A percentile compares a stretch with the other conserved stretches of the same genome.
Evolutionary conservation across 257 asterid genomes (phyloP).

Genomic region (Ophiorrhiza pumila): DNA sequence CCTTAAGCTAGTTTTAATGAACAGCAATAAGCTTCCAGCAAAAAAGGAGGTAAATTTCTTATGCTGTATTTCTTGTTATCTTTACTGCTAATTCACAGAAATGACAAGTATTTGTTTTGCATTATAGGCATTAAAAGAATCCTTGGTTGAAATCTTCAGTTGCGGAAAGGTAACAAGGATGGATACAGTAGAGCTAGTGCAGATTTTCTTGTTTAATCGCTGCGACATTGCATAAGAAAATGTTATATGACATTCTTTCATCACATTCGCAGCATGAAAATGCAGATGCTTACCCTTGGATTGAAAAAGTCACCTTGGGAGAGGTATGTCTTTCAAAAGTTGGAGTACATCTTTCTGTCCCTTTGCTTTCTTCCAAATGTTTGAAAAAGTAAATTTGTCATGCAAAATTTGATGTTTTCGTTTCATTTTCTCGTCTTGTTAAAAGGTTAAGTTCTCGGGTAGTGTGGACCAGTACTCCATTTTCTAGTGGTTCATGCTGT

Average conservation of each 20-base stretch:
- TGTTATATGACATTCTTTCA: neutral
- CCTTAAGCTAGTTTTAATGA: constrained; percentile 63
- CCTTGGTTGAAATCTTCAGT: constrained; percentile 64
- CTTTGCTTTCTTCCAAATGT: constrained; percentile 3
- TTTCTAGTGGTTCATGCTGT: neutral
- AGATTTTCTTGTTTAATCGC: neutral
- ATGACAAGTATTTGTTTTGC: constrained; percentile 21
- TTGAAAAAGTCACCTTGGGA: constrained; percentile 38
- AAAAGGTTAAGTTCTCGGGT: neutral
- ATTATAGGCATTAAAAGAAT: constrained; percentile 62
- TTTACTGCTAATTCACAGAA: constrained; percentile 23
- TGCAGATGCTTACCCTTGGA: constrained; percentile 41
- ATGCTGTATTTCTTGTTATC: constrained; percentile 7
- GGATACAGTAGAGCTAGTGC: constrained; percentile 5
- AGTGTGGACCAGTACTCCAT: neutral
- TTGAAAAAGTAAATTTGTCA: neutral
- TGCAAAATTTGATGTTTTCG: neutral
- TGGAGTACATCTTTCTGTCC: neutral
- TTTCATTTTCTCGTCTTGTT: constrained; percentile 10
- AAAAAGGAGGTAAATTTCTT: constrained; percentile 55
- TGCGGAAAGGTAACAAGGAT: constrained; percentile 51
- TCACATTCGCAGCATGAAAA: constrained; percentile 31
- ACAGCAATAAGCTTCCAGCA: constrained; percentile 52
- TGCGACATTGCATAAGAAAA: neutral
- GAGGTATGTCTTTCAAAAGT: constrained; percentile 39